Base-by-base conservation (phyloP, 441 rosid species). In the Bocquillonia castaneifolia region DNA sequence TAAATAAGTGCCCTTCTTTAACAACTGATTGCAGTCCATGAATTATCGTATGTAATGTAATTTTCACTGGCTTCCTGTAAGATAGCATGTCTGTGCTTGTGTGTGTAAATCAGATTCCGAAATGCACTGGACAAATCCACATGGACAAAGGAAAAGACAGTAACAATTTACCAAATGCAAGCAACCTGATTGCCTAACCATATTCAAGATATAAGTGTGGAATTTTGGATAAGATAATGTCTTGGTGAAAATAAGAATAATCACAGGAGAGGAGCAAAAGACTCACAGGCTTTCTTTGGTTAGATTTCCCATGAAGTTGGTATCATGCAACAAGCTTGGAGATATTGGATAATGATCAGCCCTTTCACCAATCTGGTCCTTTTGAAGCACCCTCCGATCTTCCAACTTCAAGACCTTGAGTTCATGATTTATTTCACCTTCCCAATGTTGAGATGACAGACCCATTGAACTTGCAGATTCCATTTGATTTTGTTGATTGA, bases 211-310 rank as follows among this genome's bases (percentile, higher is more conserved):
- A 1, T 0, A 47, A 23, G 15, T 31, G 31, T 10, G 6, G 29
- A 13, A n/a, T 0, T 29, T 32, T 5, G 20, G 50, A 17, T 53
- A 20, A 54, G 18, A 50, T 10, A 20, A 45, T 13, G 17, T 53
- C 25, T 20, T 64, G 17, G 5, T 37, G 34, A 32, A 52, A 5
- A 39, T 10, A 25, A 45, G 45, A 58, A 67, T 20, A 26, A 68
- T 71, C 23, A 6, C 22, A 69, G 32, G 63, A 69, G 48, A 68
- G 55, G 48, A 31, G 34, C 32, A 59, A 77, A 73, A 64, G 34
- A 88, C 99, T 88, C 72, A 94, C 99, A 79, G 69, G 88, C 76
- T 90, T 71, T 91, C 99, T 86, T 87, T 91, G 85, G 69, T 88
- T 70, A 75, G 63, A 63, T 70, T 74, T 70, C 76, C 77, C 56